Percentiles rank a stretch among this genome's conserved stretches.
Conservation (phyloP, 1,284 basidiomycete genomes). For the Irpex sp. region DNA sequence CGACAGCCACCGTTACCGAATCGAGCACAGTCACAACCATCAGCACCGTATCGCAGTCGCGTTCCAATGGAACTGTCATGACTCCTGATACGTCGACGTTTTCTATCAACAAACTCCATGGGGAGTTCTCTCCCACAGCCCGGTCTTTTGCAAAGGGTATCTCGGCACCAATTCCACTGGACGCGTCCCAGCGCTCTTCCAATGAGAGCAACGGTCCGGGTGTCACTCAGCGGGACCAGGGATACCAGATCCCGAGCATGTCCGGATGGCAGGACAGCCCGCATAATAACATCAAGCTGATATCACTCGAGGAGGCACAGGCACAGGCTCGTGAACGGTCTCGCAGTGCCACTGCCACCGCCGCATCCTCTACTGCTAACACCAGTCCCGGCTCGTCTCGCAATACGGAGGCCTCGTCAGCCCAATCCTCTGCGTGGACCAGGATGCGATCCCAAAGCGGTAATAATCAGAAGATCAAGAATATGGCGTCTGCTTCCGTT, state of each 20-base stretch:
- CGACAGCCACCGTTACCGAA: slow-evolving; percentile 54
- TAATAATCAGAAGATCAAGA: slow-evolving; percentile 44
- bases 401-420: background rate
- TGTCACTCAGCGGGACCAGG: slow-evolving; percentile 1
- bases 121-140: slow-evolving; percentile 22
- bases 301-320: slow-evolving; percentile 74
- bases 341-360: slow-evolving; percentile 45
- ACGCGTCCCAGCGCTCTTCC: slow-evolving; percentile 16
- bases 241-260: slow-evolving; percentile 13
- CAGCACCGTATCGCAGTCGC: slow-evolving; percentile 35
- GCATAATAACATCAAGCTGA: slow-evolving; percentile 55
- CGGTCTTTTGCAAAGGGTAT: slow-evolving; percentile 23
- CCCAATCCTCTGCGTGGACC: slow-evolving; percentile 8
- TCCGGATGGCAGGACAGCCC: slow-evolving; percentile 44
- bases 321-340: slow-evolving; percentile 51
- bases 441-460: slow-evolving; percentile 55
- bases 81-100: slow-evolving; percentile 45
- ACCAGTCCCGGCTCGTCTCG: background rate
- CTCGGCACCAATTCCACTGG: slow-evolving; percentile 28
- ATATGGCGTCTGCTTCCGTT: slow-evolving; percentile 27
- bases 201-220: slow-evolving; percentile 12
- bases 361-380: slow-evolving; percentile 17
- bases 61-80: slow-evolving; percentile 37
- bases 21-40: slow-evolving; percentile 26
- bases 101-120: slow-evolving; percentile 36